Base-by-base conservation (phyloP, 164 flowering plant genomes). In the Malania oleifera region DNA sequence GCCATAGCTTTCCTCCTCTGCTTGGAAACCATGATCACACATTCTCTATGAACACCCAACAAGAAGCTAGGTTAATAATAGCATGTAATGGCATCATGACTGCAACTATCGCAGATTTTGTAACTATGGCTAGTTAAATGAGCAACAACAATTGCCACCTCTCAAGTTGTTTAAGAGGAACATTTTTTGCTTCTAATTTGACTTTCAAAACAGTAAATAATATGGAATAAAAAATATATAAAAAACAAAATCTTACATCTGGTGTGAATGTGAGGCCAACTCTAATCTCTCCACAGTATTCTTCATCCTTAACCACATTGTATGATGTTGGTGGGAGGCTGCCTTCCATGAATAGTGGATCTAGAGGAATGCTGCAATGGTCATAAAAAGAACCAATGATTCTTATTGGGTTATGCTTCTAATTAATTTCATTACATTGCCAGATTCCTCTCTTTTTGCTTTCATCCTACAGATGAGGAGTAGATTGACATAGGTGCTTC, bases 281-380 rank as follows among this genome's bases (percentile, higher is more conserved):
- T 61, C 56, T 82, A 22, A 89, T 80, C 80, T 86, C 95, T 25
- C 97, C 97, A 7, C 74, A 22, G 48, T 69, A 87, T 40, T 77
- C 76, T 35, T 85, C 64, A 13, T 83, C 83, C 75, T 78, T 85
- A 12, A 87, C 90, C 39, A 87, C 90, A 65, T 75, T 81, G 72
- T 90, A 87, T n/a, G 74, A 15, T 12, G 82, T 57, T 31, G 77
- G 60, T 11, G 90, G 87, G 22, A 89, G 19, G 53, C 58, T 79
- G 24, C 90, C 88, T 68, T 76, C 82, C 17, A 24, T 39, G 40
- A 85, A 82, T 47, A 87, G 28, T 5, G 89, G 69, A 26, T 78
- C 84, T 12, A 85, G 76, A 11, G 85, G 71, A 52, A 85, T 76
- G 31, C 95, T 89, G 77, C 63, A 61, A 26, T 41, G n/a, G 50